Base-by-base conservation (phyloP, 805 yeast genomes). In the Metschnikowia santaceciliae region DNA sequence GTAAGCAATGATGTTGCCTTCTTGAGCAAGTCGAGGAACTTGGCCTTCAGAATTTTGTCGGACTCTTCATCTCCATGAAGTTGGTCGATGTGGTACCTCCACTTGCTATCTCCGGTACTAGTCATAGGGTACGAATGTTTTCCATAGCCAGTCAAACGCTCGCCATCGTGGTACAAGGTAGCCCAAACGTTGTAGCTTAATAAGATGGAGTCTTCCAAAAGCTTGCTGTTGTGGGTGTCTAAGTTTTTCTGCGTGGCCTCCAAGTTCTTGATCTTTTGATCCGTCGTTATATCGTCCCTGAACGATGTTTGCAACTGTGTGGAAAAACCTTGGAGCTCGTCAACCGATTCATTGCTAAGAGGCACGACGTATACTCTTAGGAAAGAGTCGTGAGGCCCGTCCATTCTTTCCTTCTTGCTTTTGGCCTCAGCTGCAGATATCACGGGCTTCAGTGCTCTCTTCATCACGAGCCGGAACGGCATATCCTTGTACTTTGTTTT, bases 351-450 rank as follows among this genome's bases (percentile, higher is more conserved):
- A 5, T 50, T 45, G 7, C 51, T 54, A 13, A 72, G 42, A 2
- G 75, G 71, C 1, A 68, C 63, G 0, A 70, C 77, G 46, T 47
- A 61, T 6, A 65, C 70, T n/a, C 60, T 46, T 51, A 70, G 47
- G 14, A 50, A 43, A 6, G 62, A 56, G 19, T 48, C 49, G n/a
- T 42, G 43, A 11, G 47, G 47, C 1, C 47, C 47, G 6, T 44
- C 41, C 20, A n/a, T 34, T 15, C 39, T 34, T n/a, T 30, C 32
- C 33, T 32, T 37, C 32, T 14, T 20, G 22, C 23, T 32, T 40
- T 22, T 32, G 17, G n/a, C n/a, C 3, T 30, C 42, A 10, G 32
- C 32, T 10, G 32, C 35, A 11, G 35, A 11, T 8, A 11, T 6
- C 33, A 44, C 41, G 6, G 48, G 42, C 38, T 26, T 32, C 15